Evolutionary conservation across 768 basidiomycete species (phyloP), one percentile per base, ranked within the genome.

Genomic region (Russula compacta): DNA sequence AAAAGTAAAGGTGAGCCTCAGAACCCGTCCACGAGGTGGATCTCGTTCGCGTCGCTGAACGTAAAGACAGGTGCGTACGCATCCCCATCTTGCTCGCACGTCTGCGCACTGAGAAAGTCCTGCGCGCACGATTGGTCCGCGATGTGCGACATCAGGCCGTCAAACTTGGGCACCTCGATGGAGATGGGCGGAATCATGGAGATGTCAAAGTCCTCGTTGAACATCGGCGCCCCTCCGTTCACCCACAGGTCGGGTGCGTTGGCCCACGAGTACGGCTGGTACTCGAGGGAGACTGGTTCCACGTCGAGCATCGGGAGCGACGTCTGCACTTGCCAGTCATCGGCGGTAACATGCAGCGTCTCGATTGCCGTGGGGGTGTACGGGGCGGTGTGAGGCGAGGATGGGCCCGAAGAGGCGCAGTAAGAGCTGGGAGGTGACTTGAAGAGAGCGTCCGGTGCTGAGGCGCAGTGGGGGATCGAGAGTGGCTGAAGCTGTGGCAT

Each of bases 121-220:
- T 39, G 55, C 17, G 46, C 44, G 10, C 60, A 62, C 15, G 63
- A 7, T 4, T 65, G 62, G 15, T 56, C 57, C 15, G 46, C 50
- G 24, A 52, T 15, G 17, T 44, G 56, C 33, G 36, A 29, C 24
- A 29, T 42, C 14, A 54, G 29, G 47, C 59, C 64, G 38, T 75
- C 75, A 49, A 74, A 77, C 47, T 81, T 82, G 51, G 80, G 75
- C 61, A 81, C 69, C 15, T 81, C 82, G 56, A 86, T 74, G 63
- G 85, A 79, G 69, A 86, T 78, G 0, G 85, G 80, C 2, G 84
- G 85, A 64, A 88, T 88, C 24, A 83, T 73, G 65, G 68, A 73
- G 64, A 88, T 71, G 68, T 87, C 85, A 69, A 87, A 88, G 72
- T 87, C 86, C 70, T 85, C 83, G 58, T 77, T 78, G 42, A 73